Percentiles rank a stretch among this genome's conserved stretches.
Conservation (phyloP, 345 rosid genomes). For the Litchi chinensis region DNA sequence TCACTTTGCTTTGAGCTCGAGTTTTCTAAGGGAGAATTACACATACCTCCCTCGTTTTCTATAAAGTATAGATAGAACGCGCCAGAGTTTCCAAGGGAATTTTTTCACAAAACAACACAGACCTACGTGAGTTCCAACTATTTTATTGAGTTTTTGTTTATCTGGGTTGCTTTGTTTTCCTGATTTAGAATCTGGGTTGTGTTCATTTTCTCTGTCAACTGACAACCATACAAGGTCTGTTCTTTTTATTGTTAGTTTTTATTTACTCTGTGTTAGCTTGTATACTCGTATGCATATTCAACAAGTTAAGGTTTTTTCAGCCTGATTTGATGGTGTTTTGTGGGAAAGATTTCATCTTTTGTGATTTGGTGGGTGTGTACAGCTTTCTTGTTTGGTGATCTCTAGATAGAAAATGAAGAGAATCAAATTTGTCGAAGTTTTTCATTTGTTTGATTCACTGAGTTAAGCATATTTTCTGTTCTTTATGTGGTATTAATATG, state of each 20-base stretch:
- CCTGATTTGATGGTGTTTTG: not conserved
- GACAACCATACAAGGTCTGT: constrained; percentile 15
- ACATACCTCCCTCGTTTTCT: not conserved
- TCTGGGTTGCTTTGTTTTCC: constrained; percentile 14
- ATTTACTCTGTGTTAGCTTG: not conserved
- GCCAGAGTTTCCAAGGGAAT: not conserved
- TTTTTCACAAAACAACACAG: not conserved
- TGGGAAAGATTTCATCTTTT: constrained; percentile 6
- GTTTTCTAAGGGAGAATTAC: not conserved
- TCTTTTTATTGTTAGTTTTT: not conserved
- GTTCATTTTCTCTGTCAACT: constrained; percentile 2
- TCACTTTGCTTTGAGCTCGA: not conserved
- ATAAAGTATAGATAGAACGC: no score
- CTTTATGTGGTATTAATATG: not conserved
- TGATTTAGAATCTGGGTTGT: constrained; percentile 18
- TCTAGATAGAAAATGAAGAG: not conserved
- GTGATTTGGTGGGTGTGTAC: not conserved
- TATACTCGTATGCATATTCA: not conserved
- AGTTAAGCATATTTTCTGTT: not conserved
- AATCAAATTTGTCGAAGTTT: not conserved
- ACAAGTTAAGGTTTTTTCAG: not conserved
- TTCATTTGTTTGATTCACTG: not conserved
- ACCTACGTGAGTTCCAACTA: not conserved
- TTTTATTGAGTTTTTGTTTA: not conserved
- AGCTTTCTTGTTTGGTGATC: not conserved